These are phyloP conservation scores for Durusdinium trenchii DNA, from an alignment of 73 alveolate species.

Conservation along the genomic window DNA sequence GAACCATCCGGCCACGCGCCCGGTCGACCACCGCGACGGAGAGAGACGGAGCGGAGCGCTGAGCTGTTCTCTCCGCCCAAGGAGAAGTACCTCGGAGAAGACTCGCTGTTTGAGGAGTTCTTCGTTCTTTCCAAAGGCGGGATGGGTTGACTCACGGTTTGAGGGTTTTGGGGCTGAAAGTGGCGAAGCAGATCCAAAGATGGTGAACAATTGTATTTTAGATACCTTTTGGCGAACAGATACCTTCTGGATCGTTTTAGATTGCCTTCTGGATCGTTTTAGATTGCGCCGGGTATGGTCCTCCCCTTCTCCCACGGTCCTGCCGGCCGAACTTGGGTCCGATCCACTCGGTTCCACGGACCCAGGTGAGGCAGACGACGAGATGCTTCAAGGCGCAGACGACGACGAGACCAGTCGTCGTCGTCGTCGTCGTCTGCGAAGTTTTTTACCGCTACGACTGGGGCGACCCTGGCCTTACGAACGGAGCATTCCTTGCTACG, in stretches of 20 bases:
- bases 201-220: too few relatives aligned
- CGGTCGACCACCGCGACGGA: not conserved
- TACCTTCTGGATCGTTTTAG: too few relatives aligned
- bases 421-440: too few relatives aligned
- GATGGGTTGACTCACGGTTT: not conserved
- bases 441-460: not conserved
- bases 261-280: too few relatives aligned
- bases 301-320: not conserved
- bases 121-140: conserved; percentile 69
- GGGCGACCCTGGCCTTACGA: not conserved
- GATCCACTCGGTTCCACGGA: not conserved
- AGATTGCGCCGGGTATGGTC: too few relatives aligned
- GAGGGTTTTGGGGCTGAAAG: not conserved
- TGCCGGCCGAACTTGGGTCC: not conserved
- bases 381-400: conserved; percentile 88
- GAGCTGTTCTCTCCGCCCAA: not conserved
- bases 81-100: conserved; percentile 88
- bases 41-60: not conserved
- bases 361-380: conserved; percentile 86
- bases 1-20: conserved; percentile 4
- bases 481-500: not conserved
- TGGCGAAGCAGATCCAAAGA: too few relatives aligned
- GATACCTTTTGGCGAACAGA: too few relatives aligned
- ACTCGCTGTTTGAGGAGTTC: conserved; percentile 91
- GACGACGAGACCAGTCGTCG: too few relatives aligned